phyloP scores from a whole-genome alignment of 1,139 yeast genomes.

The Yamadazyma triangularis region DNA sequence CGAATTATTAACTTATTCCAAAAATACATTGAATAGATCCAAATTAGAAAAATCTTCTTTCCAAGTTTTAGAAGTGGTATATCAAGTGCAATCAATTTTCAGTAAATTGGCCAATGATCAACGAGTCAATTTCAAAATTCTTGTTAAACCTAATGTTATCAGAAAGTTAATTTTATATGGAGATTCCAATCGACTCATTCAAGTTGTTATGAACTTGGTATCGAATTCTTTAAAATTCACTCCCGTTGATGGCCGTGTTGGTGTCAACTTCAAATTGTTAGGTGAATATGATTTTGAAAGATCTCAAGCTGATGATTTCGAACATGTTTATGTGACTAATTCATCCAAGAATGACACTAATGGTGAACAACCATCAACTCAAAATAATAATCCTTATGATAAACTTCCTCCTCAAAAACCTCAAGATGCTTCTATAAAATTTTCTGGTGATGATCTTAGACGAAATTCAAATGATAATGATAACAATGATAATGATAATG shows the following conservation, averaged over 20 bases:
- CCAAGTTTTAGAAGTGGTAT: slow-evolving; percentile 67
- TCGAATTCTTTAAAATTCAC: slow-evolving; percentile 88
- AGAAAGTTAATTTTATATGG: slow-evolving; percentile 69
- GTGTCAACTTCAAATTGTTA: slow-evolving; percentile 57
- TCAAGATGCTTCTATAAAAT: slow-evolving; percentile 2
- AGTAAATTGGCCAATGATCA: slow-evolving; percentile 79
- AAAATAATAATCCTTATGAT: slow-evolving; percentile 1
- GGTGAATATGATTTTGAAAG: slow-evolving; percentile 64
- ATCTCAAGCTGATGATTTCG: slow-evolving; percentile 27
- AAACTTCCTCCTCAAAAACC: slow-evolving; percentile 2
- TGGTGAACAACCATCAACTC: too few relatives aligned
- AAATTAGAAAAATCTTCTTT: slow-evolving; percentile 78
- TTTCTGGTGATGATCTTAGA: slow-evolving; percentile 1
- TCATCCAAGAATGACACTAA: slow-evolving; percentile 1
- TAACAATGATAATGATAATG: slow-evolving; percentile 13
- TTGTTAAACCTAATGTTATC: slow-evolving; percentile 55
- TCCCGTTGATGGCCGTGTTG: slow-evolving; percentile 78
- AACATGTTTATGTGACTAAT: slow-evolving; percentile 22
- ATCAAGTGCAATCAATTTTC: slow-evolving; percentile 85
- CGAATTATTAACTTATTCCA: slow-evolving; percentile 83
- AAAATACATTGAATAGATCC: slow-evolving; percentile 84
- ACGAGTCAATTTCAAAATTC: slow-evolving; percentile 57
- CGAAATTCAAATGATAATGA: slow-evolving; percentile 1
- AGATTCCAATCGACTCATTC: slow-evolving; percentile 82
- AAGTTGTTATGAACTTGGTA: slow-evolving; percentile 81